Percentiles rank a stretch among this genome's conserved stretches.
phyloP scores from a whole-genome alignment of 2,329 filamentous ascomycete genomes.

The Emergomyces africanus region DNA sequence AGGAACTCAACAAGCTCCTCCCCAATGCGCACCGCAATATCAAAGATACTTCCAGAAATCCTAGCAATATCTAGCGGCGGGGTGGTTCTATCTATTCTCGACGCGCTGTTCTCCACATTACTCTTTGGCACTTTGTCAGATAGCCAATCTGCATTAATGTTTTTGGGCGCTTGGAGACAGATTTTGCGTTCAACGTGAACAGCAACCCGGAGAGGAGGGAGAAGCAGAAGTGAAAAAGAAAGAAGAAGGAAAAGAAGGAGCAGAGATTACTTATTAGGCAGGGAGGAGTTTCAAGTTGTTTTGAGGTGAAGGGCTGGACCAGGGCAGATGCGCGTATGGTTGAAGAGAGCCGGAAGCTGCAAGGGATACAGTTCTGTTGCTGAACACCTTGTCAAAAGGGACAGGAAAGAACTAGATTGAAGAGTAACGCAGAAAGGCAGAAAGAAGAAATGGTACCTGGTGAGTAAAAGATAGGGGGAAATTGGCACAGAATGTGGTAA shows the following conservation, averaged over 20 bases:
- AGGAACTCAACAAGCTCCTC: too few relatives aligned
- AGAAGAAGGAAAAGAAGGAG: slow-evolving; percentile 19
- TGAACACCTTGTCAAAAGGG: slow-evolving; percentile 47
- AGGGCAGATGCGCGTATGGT: slow-evolving; percentile 40
- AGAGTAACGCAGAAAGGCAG: too few relatives aligned
- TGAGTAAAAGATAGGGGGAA: too few relatives aligned
- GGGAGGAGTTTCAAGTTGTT: slow-evolving; percentile 51
- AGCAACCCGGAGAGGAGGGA: slow-evolving; percentile 12
- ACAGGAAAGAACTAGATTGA: too few relatives aligned
- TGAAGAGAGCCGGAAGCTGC: slow-evolving; percentile 44
- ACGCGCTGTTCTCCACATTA: slow-evolving; percentile 50
- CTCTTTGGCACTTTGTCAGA: slow-evolving; percentile 49
- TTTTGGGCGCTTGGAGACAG: slow-evolving; percentile 50
- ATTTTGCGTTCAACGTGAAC: slow-evolving; percentile 45
- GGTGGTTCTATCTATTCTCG: slow-evolving; percentile 47
- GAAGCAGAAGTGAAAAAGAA: slow-evolving; percentile 17
- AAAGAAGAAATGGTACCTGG: too few relatives aligned
- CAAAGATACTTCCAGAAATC: too few relatives aligned
- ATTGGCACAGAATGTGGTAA: too few relatives aligned
- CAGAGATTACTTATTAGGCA: slow-evolving; percentile 46
- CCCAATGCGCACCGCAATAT: too few relatives aligned
- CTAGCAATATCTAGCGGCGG: slow-evolving; percentile 57
- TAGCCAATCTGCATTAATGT: slow-evolving; percentile 49
- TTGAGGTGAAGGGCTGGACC: slow-evolving; percentile 41
- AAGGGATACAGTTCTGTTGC: slow-evolving; percentile 55